These are phyloP conservation scores for Aspergillus tanneri DNA, from an alignment of 2,329 filamentous ascomycete genomes.

Conservation along the genomic window DNA sequence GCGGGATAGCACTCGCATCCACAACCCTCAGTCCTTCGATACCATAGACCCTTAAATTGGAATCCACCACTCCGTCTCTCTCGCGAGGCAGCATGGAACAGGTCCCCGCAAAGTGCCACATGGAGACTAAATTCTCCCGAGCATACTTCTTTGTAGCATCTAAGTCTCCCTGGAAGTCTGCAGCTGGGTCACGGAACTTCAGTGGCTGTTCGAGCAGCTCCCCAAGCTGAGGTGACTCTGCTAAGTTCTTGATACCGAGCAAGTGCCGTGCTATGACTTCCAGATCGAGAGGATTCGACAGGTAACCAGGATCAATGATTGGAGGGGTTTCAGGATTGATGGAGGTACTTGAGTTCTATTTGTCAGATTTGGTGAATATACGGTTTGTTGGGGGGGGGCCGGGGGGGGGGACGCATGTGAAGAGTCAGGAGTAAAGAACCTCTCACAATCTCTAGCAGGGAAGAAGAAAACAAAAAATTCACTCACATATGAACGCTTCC, in stretches of 20 bases:
- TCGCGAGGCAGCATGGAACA: constrained; percentile 12
- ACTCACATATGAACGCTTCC: constrained; percentile 11
- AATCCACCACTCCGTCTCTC: constrained; percentile 9
- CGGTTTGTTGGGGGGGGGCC: neutral
- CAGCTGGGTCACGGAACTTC: constrained; percentile 8
- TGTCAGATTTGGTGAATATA: constrained; percentile 8
- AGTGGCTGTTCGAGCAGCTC: constrained; percentile 19
- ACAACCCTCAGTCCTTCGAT: constrained; percentile 9
- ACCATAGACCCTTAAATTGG: constrained; percentile 5
- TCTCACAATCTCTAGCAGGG: constrained; percentile 1
- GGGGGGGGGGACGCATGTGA: neutral
- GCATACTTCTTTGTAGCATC: constrained; percentile 9
- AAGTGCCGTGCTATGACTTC: constrained; percentile 8
- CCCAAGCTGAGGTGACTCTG: constrained; percentile 7
- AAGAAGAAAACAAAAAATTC: neutral
- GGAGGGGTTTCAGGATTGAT: constrained; percentile 4
- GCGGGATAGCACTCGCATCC: constrained; percentile 10
- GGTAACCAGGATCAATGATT: constrained; percentile 8
- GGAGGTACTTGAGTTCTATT: constrained; percentile 1
- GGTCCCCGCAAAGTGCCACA: constrained; percentile 10
- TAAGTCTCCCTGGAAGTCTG: constrained; percentile 8
- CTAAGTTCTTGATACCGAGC: constrained; percentile 5
- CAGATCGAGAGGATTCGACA: constrained; percentile 9
- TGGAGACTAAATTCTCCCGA: constrained; percentile 8
- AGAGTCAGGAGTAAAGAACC: constrained; percentile 1